Evolutionary conservation across 2,329 filamentous ascomycete species (phyloP), one percentile per base, ranked within the genome.

Genomic region (Sordariomycetes sp.): DNA sequence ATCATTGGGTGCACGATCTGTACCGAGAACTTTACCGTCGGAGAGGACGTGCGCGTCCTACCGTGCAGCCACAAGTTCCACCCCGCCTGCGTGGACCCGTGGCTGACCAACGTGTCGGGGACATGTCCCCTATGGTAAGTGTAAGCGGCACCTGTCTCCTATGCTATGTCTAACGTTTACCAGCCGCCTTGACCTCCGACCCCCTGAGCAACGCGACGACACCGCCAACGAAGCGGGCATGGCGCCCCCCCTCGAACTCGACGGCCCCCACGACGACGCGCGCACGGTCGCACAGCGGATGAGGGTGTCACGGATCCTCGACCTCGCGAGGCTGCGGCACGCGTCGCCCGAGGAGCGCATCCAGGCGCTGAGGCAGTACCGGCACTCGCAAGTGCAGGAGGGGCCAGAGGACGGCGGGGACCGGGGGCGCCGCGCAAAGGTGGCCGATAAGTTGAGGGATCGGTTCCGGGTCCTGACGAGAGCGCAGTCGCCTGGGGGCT

Each of bases 51-150:
- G 56, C 76, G 84, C 52, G 81, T 87, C 1, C 69, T 87, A 48
- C 84, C 84, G 39, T 87, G 84, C 65, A 71, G 81, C 58, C 84
- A 87, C 67, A 82, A 84, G 61, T 87, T 82, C 63, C 84, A 87
- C 63, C 84, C 84, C 1, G 73, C 74, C 52, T 87, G 84, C 62
- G 78, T 87, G 58, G 84, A 87, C 62, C 84, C 84, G 3, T 87
- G 84, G 84, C 71, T 87, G 51, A 72, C 87, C 60, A 85, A 87
- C 58, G 79, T 87, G 12, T 85, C 83, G 12, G 84, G 84, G 59
- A 87, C 84, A 34, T 87, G 84, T 67, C 84, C 84, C 20, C 67
- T 87, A 59, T 87, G 84, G 84, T 86, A 73, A 74, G 80, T 72
- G 6, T n/a, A 35, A 7, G 39, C 39, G 52, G 50, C 22, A 57